Evolutionary conservation across 1,139 yeast species (phyloP).

Genomic region (Nakaseomyces sp.): DNA sequence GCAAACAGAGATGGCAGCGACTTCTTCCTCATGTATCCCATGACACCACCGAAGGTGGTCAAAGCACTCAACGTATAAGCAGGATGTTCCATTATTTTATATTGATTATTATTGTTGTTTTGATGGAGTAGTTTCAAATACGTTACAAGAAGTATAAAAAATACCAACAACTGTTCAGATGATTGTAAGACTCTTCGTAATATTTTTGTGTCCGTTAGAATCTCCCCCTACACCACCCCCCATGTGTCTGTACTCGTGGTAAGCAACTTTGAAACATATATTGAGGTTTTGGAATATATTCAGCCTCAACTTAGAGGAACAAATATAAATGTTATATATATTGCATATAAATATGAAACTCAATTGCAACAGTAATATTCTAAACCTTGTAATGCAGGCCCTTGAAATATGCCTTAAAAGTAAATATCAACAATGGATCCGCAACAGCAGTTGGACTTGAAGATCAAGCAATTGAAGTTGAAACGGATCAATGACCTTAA

Average conservation of each 20-base stretch:
- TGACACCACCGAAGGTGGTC: constrained; percentile 62
- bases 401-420: too few relatives aligned
- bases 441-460: constrained; percentile 22
- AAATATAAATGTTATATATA: too few relatives aligned
- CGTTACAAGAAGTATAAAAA: too few relatives aligned
- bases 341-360: too few relatives aligned
- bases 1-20: constrained; percentile 77
- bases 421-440: constrained; percentile 5
- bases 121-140: too few relatives aligned
- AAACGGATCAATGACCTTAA: constrained; percentile 58
- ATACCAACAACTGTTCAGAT: background rate
- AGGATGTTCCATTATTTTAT: constrained; percentile 54
- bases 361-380: background rate
- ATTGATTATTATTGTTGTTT: too few relatives aligned
- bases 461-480: constrained; percentile 41
- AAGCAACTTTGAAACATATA: background rate
- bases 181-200: too few relatives aligned
- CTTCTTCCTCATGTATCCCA: constrained; percentile 51
- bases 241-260: background rate
- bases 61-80: constrained; percentile 69
- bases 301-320: too few relatives aligned
- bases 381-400: too few relatives aligned
- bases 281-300: too few relatives aligned
- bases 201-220: too few relatives aligned
- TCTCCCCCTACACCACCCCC: too few relatives aligned